Base-by-base conservation (phyloP, 192 early-diverging fungal species). In the Coemansia sp. region DNA sequence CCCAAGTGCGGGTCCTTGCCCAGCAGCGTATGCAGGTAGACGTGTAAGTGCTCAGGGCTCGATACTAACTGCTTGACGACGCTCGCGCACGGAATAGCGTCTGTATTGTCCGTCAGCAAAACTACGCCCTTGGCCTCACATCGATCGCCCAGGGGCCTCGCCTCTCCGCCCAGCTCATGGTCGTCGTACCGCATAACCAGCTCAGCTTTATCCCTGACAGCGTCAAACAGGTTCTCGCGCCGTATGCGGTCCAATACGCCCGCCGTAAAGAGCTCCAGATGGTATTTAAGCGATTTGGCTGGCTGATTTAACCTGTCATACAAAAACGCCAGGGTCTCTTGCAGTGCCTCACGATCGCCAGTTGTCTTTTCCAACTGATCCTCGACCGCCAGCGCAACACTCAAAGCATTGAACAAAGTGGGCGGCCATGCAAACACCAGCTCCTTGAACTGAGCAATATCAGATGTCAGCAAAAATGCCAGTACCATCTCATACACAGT, bases 1-100 rank as follows among this genome's bases (percentile, higher is more conserved):
- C 91, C 88, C 22, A 90, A 73, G 62, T 91, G 91, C 27, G 75
- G 22, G 49, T 80, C 75, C 22, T 72, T 69, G 7, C 59, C 40
- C 49, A 93, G 95, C n/a, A 98, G 83, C 2, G 95, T 92, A 77
- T 99, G 96, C 71, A 99, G 76, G 82, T 97, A 99, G 9, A 95
- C 88, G 66, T 97, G 93, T 31, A 98, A 74, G 42, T 87, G 93
- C 63, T 88, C 73, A 3, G 85, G 85, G 36, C 86, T 69, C 4
- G 36, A 38, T 16, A 79, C 74, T 43, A 99, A 87, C 73, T 94
- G 90, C 20, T 87, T 78, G 8, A 98, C 96, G 2, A 92, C 91
- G 27, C 70, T 75, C 31, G 78, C 68, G 29, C 88, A 81, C 29
- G 90, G 91, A 47, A 97, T 90, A 15, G 91, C 89, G 40, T 98